Evolutionary conservation across 805 yeast species (phyloP), one percentile per base, ranked within the genome.

Genomic region (Myxozyma neglecta): DNA sequence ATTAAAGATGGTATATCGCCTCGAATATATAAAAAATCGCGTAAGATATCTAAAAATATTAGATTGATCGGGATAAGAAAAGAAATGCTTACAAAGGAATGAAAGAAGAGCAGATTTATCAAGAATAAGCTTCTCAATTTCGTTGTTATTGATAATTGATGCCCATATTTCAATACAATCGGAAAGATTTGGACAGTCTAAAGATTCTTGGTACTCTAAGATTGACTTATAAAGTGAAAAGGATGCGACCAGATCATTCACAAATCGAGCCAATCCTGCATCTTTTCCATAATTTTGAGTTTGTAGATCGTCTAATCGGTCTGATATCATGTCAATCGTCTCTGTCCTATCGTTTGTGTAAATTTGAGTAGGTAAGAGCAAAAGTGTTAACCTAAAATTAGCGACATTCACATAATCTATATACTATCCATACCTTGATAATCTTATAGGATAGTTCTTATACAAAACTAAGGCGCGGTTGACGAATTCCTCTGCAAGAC

Each of bases 221-320:
- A 57, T 39, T 10, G 61, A 18, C 11, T 43, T 34, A 20, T 57
- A 53, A 18, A 61, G 37, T 5, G 54, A 37, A 13, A 42, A 42
- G 10, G 61, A 37, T 4, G 64, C 64, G 10, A 44, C n/a, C 10
- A 61, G 42, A 29, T 57, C 64, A 20, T 43, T 36, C 2, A 34
- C 53, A 44, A 46, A 57, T 1, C 36, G 29, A 1, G 29, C 18
- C 10, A 57, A 57, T 9, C 59, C 56, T 7, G 6, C 35, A 44
- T 61, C 64, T 11, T 40, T 43, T 13, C 45, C 24, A 18, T n/a
- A 57, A 6, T 16, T 10, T 11, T 16, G 20, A 7, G 14, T 36
- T 3, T 39, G 20, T 7, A 56, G 46, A 9, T 24, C 13, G 2
- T 40, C 10, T n/a, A 56, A 14, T 6, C 20, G 40, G 11, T 47